Conservation (phyloP, 345 rosid species). For the Ricinus communis region DNA sequence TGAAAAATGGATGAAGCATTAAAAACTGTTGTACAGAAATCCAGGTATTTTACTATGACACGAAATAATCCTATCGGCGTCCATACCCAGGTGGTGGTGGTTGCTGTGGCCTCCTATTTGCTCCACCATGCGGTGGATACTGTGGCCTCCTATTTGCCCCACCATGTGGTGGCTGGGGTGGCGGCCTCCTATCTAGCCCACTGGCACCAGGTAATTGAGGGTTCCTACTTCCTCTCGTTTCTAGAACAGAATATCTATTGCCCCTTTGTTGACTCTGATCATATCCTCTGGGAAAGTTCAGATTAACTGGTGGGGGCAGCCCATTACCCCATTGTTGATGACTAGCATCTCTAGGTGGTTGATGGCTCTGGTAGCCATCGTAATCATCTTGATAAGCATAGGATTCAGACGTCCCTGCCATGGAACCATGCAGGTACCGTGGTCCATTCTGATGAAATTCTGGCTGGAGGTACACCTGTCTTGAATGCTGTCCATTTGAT, state of each 20-base stretch:
- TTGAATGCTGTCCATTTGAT: conserved; percentile 24
- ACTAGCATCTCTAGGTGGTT: conserved; percentile 33
- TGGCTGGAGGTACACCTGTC: conserved; percentile 14
- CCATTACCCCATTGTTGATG: conserved; percentile 37
- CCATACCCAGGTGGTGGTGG: conserved; percentile 15
- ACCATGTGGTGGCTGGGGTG: conserved; percentile 8
- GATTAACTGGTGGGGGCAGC: conserved; percentile 39
- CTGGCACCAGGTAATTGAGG: conserved; percentile 21
- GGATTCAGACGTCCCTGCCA: not conserved
- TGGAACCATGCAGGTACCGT: conserved; percentile 27
- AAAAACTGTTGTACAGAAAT: conserved; percentile 8
- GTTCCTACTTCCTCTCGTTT: conserved; percentile 26
- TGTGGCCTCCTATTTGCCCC: conserved; percentile 15
- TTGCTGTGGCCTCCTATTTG: not conserved
- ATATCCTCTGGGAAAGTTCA: conserved; percentile 36
- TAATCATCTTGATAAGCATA: conserved; percentile 33
- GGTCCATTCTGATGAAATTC: conserved; percentile 33
- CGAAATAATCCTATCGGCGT: not conserved
- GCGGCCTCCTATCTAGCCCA: not conserved
- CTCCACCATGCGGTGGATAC: conserved; percentile 10
- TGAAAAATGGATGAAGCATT: not conserved
- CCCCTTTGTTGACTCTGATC: conserved; percentile 34
- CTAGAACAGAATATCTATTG: conserved; percentile 42
- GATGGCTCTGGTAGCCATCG: conserved; percentile 35
- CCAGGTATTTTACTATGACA: not conserved